Evolutionary conservation across 306 rosid species (phyloP).

Genomic region (Rosa multiflora): DNA sequence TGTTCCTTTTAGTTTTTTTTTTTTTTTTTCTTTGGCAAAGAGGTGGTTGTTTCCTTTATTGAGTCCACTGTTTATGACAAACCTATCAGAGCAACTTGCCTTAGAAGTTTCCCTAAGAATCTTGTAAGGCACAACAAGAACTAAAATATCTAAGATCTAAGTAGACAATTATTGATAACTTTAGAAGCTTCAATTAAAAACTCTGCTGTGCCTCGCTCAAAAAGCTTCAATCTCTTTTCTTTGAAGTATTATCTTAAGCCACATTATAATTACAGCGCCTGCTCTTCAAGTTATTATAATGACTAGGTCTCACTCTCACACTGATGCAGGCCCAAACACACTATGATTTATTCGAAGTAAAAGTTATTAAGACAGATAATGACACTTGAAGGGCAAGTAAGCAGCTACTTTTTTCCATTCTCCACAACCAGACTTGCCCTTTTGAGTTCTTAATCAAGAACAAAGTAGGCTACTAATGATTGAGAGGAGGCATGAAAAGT

Average conservation of each 20-base stretch:
- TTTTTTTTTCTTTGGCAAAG: not conserved
- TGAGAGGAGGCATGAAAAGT: slow-evolving; percentile 33
- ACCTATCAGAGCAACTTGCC: slow-evolving; percentile 30
- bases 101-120: slow-evolving; percentile 35
- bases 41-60: not conserved
- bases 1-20: not conserved
- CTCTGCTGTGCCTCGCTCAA: slow-evolving; percentile 1
- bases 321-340: slow-evolving; percentile 2
- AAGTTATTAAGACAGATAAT: slow-evolving; percentile 31
- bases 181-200: slow-evolving; percentile 29
- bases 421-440: not conserved
- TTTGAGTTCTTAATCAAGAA: not conserved
- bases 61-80: slow-evolving; percentile 14
- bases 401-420: not conserved
- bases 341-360: slow-evolving; percentile 14
- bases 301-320: not conserved
- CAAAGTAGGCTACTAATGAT: slow-evolving; percentile 26
- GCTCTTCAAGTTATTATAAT: slow-evolving; percentile 17
- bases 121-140: too few species aligned
- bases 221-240: slow-evolving; percentile 13
- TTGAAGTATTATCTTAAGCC: slow-evolving; percentile 3
- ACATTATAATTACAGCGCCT: slow-evolving; percentile 24
- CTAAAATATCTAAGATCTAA: not conserved
- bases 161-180: slow-evolving; percentile 32
- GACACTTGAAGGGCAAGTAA: slow-evolving; percentile 41